Percentiles rank a stretch among this genome's conserved stretches.
Evolutionary conservation across 2,329 filamentous ascomycete species (phyloP).

Genomic region (Lasiodiplodia hormozganensis): DNA sequence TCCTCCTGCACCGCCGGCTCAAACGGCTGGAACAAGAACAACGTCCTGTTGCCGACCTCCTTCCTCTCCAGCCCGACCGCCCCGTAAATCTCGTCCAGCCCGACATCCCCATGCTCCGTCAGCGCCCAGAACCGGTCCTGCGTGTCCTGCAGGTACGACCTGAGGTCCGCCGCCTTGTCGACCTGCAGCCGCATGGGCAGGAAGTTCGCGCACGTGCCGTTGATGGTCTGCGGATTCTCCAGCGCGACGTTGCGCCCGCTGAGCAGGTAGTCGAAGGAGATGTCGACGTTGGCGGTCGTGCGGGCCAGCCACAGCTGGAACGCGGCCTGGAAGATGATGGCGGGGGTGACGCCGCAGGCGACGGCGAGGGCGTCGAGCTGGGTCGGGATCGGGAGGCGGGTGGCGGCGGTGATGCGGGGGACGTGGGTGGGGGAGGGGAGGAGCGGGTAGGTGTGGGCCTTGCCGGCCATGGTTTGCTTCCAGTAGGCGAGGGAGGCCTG

Average conservation of each 20-base stretch:
- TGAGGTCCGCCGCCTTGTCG: slow-evolving; percentile 28
- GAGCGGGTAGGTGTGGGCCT: not conserved
- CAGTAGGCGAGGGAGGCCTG: slow-evolving; percentile 34
- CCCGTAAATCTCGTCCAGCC: slow-evolving; percentile 40
- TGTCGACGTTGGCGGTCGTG: slow-evolving; percentile 25
- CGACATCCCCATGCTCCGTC: slow-evolving; percentile 40
- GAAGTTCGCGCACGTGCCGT: slow-evolving; percentile 49
- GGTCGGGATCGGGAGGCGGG: not conserved
- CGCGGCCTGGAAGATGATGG: slow-evolving; percentile 47
- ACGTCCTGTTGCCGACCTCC: slow-evolving; percentile 28
- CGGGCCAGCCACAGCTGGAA: slow-evolving; percentile 35
- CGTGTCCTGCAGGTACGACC: slow-evolving; percentile 32
- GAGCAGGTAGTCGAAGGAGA: slow-evolving; percentile 42
- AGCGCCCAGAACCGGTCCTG: slow-evolving; percentile 38
- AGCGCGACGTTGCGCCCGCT: slow-evolving; percentile 48
- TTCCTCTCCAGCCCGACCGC: slow-evolving; percentile 33
- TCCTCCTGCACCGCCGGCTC: slow-evolving; percentile 35
- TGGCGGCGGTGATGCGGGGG: not conserved
- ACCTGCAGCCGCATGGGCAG: slow-evolving; percentile 40
- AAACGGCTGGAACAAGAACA: slow-evolving; percentile 46
- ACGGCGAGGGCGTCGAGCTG: slow-evolving; percentile 35
- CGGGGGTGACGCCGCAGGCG: slow-evolving; percentile 39
- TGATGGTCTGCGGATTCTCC: slow-evolving; percentile 45
- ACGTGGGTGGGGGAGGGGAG: slow-evolving; percentile 19
- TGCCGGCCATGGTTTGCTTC: slow-evolving; percentile 18